Conservation (phyloP, 1,284 basidiomycete genomes). For the Tranzscheliella williamsii region DNA sequence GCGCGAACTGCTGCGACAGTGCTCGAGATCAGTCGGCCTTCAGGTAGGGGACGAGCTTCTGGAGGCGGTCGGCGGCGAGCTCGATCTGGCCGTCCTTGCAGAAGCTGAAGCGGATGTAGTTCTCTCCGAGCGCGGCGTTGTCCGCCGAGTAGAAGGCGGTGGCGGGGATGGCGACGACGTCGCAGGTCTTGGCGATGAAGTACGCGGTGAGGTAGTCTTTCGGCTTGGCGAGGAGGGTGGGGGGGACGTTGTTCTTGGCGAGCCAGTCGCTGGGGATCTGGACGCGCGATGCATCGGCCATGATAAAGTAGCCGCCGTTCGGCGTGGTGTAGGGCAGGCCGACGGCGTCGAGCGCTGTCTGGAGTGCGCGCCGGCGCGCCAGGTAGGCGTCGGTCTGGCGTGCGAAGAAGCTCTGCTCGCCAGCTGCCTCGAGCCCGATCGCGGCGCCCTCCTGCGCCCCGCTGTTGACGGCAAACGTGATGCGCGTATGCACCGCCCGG, state of each 20-base stretch:
- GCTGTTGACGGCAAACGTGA: conserved; percentile 92
- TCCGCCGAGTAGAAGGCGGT: conserved; percentile 55
- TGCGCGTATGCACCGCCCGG: conserved; percentile 85
- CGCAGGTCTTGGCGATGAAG: conserved; percentile 57
- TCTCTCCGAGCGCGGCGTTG: conserved; percentile 32
- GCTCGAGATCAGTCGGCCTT: background rate
- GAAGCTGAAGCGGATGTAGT: conserved; percentile 54
- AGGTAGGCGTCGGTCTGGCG: conserved; percentile 78
- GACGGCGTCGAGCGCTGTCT: conserved; percentile 77
- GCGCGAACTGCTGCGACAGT: background rate
- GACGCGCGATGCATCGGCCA: conserved; percentile 78
- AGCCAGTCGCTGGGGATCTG: conserved; percentile 81
- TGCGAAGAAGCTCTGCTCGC: conserved; percentile 76
- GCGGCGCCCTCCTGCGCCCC: conserved; percentile 71
- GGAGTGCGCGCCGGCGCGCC: conserved; percentile 76
- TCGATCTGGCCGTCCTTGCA: conserved; percentile 56
- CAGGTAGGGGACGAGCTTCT: conserved; percentile 25
- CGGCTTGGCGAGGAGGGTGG: conserved; percentile 75
- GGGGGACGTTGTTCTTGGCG: conserved; percentile 71
- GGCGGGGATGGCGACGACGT: conserved; percentile 56
- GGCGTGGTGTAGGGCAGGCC: conserved; percentile 73
- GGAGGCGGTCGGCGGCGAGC: conserved; percentile 43
- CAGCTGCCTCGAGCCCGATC: conserved; percentile 70
- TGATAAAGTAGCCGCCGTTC: conserved; percentile 53
- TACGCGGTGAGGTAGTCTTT: conserved; percentile 77